These are phyloP conservation scores for Podospora anserina DNA, from an alignment of 495 filamentous ascomycete species.

Conservation along the genomic window DNA sequence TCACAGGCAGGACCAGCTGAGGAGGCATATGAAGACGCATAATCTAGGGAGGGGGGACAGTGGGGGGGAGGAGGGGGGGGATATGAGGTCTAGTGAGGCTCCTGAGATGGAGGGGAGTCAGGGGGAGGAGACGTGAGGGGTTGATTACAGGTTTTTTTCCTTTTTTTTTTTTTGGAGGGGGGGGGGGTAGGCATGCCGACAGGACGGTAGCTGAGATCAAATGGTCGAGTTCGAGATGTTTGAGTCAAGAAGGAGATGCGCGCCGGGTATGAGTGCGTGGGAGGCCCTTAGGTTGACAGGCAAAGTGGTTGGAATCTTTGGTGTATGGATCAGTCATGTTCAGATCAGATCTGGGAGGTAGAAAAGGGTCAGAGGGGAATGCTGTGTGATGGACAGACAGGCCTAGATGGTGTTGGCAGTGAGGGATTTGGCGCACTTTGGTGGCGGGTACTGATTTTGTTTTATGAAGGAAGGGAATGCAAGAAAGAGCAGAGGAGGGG, in stretches of 20 bases:
- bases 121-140: not conserved
- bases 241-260: too few species aligned
- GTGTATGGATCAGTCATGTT: too few species aligned
- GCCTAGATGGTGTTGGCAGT: too few species aligned
- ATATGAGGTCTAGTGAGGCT: not conserved
- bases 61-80: constrained; percentile 17
- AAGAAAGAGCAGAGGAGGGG: not conserved
- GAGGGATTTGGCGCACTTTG: not conserved
- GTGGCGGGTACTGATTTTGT: not conserved
- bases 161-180: too few species aligned
- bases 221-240: too few species aligned
- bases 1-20: constrained; percentile 54
- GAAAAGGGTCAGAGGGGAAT: too few species aligned
- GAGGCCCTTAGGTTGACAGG: too few species aligned
- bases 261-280: too few species aligned
- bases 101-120: not conserved
- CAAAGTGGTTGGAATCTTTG: too few species aligned
- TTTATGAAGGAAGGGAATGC: not conserved
- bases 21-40: constrained; percentile 43
- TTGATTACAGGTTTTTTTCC: not conserved
- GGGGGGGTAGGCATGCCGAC: too few species aligned
- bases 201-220: too few species aligned
- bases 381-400: not conserved
- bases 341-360: too few species aligned
- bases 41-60: constrained; percentile 25